Base-by-base conservation (phyloP, 2,329 filamentous ascomycete genomes). In the Bipolaris victoriae region DNA sequence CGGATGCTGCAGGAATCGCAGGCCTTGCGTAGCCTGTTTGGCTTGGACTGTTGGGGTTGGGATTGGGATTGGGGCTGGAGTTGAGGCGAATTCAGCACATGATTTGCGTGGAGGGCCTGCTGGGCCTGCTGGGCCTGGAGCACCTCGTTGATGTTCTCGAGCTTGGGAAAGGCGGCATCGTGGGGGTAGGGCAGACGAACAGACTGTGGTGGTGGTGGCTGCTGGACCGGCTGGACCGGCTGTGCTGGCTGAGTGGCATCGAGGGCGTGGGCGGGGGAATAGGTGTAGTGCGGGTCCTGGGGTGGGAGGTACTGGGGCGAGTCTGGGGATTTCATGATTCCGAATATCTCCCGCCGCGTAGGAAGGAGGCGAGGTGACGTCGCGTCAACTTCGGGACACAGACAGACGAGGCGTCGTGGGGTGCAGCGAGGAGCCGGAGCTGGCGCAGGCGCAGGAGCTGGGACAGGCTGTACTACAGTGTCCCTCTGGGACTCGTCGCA, bases 1-100 rank as follows among this genome's bases (percentile, higher is more conserved):
- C 76, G 74, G 43, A 76, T 76, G 62, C 75, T 77, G 61, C 76
- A 78, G 43, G 76, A 77, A 59, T 78, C 76, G 67, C 76, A 78
- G 26, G 76, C 76, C 50, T 77, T 77, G 58, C 75, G 68, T 64
- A 77, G 54, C 24, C 75, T 67, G 46, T 76, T 77, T 31, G 72
- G 65, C 66, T 76, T 77, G 37, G 64, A 60, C 49, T 67, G 69
- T 48, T 66, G 64, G 49, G 44, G 20, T 33, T 40, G 29, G 29
- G 29, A 11, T 29, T 11, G 26, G 26, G 26, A 31, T 31, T 31
- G 29, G 29, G 29, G 69, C 49, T 66, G 64, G 49, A 41, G 33
- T 36, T 40, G 52, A 33, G 59, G 52, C 24, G 58, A 54, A 55
- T 62, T 66, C 61, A 76, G 53, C 47, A 68, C 72, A 56, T 75